phyloP scores from a whole-genome alignment of 805 yeast genomes.

The Candida vartiovaarae region DNA sequence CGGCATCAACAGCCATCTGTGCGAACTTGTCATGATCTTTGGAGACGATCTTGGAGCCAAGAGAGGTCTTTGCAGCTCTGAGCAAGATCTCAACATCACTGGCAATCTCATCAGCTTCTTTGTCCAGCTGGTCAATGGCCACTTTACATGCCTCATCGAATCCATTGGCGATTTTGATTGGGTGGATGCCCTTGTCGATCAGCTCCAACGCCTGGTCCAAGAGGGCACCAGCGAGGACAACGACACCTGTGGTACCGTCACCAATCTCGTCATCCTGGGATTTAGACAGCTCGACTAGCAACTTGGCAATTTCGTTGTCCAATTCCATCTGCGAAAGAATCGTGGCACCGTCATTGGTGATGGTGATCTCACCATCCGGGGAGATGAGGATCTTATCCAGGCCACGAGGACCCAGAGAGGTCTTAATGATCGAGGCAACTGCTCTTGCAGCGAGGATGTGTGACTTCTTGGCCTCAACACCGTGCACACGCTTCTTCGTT shows the following conservation, averaged over 20 bases:
- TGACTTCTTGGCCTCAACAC: slow-evolving; percentile 71
- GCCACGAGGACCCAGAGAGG: slow-evolving; percentile 98
- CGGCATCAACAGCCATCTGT: slow-evolving; percentile 95
- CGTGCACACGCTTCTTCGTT: slow-evolving; percentile 57
- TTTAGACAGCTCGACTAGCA: slow-evolving; percentile 85
- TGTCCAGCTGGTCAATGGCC: slow-evolving; percentile 72
- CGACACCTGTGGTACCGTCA: slow-evolving; percentile 99
- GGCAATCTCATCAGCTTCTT: slow-evolving; percentile 60
- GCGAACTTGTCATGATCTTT: slow-evolving; percentile 93
- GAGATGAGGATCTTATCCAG: slow-evolving; percentile 90
- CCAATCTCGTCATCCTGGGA: slow-evolving; percentile 98
- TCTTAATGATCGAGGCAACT: slow-evolving; percentile 84
- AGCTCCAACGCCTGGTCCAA: slow-evolving; percentile 91
- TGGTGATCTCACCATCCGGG: slow-evolving; percentile 96
- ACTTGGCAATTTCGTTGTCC: slow-evolving; percentile 92
- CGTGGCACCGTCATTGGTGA: slow-evolving; percentile 98
- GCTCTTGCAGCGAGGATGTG: slow-evolving; percentile 94
- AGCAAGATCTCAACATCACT: slow-evolving; percentile 46
- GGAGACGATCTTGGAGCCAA: slow-evolving; percentile 93
- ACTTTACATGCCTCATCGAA: slow-evolving; percentile 94
- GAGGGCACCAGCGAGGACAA: slow-evolving; percentile 89
- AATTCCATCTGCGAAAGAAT: slow-evolving; percentile 93
- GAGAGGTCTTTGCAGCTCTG: slow-evolving; percentile 89
- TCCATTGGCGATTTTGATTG: slow-evolving; percentile 94
- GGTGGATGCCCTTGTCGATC: slow-evolving; percentile 95